Evolutionary conservation across 176 grass and related monocot species (phyloP), one percentile per base, ranked within the genome.

Genomic region (Oryza glaberrima): DNA sequence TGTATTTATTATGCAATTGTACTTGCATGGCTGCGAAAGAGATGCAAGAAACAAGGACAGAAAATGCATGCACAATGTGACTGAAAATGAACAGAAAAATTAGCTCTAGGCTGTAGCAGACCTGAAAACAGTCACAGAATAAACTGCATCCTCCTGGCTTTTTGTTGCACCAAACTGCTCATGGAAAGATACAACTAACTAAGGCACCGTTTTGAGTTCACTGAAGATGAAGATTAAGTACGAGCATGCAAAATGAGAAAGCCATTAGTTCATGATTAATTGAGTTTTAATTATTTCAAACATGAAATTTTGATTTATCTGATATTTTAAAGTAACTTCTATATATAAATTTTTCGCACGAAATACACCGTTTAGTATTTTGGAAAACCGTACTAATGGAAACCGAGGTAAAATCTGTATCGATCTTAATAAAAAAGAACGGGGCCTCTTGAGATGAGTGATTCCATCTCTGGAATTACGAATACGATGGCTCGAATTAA

Each of bases 1-100:
- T 90, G 61, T 69, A 82, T 72, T 90, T 72, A 56, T 65, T 47
- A 35, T 61, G 6, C 43, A 11, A 71, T 66, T 82, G 45, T 73
- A 64, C 58, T 85, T 23, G 19, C 66, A 63, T 63, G 85, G 72
- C 65, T 76, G 67, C 36, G 67, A 70, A 70, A 81, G 69, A 13
- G 2, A 34, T 40, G 47, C n/a, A 25, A 84, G 51, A 67, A 78
- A 69, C 22, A 87, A 80, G 35, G 26, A 72, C 17, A 11, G 11
- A 54, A 78, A 3, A 26, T 40, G 67, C 20, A 82, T 5, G 46
- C 38, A 86, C 49, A 71, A 54, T 25, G 22, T 35, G 14, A 44
- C 58, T 54, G 25, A 49, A 16, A 67, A 48, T 43, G 46, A 70
- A 44, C 30, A 65, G 12, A 78, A 64, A 67, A 64, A 67, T 80